Base-by-base conservation (phyloP, 345 rosid species). In the Euclidium syriacum region DNA sequence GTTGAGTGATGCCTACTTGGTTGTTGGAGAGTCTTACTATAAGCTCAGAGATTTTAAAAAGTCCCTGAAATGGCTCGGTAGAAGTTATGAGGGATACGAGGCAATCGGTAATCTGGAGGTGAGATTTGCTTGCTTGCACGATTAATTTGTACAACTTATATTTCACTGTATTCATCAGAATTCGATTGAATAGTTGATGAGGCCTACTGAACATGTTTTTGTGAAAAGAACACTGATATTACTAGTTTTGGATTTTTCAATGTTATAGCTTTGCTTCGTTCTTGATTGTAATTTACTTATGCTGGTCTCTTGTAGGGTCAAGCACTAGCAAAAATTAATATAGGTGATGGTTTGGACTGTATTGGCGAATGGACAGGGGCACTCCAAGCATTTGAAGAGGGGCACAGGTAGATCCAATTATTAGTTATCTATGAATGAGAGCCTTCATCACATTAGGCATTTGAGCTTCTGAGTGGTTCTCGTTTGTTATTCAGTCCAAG, bases 31-130 rank as follows among this genome's bases (percentile, higher is more conserved):
- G 68, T 90, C 99, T 27, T 90, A 94, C 73, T 83, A 77, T 44
- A 86, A 81, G 82, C 91, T 90, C 60, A 78, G 90, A 74, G 74
- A 83, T 56, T 90, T 90, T 68, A 67, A 51, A 46, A 84, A 83
- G 80, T 87, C 96, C 34, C 79, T 84, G 30, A 90, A 90, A 80
- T 90, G 96, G 90, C 73, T 72, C 72, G 59, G 36, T 29, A 84
- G 67, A 79, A 74, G 92, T 65, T 87, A 75, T 90, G 87, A 84
- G 62, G 80, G 75, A 50, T 80, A 77, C 73, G 74, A 79, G 68
- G 73, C 83, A 73, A 87, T 90, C 35, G 79, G 85, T 56, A 87
- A 83, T 78, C 62, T 83, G 85, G 97, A 94, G 91, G 95, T 90
- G 57, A 57, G 81, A 63, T 69, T 42, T 43, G 11, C 58, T 59